A percentile compares a stretch with the other conserved stretches of the same genome.
Conservation (phyloP, 257 asterid genomes). For the Scutellaria galericulata region DNA sequence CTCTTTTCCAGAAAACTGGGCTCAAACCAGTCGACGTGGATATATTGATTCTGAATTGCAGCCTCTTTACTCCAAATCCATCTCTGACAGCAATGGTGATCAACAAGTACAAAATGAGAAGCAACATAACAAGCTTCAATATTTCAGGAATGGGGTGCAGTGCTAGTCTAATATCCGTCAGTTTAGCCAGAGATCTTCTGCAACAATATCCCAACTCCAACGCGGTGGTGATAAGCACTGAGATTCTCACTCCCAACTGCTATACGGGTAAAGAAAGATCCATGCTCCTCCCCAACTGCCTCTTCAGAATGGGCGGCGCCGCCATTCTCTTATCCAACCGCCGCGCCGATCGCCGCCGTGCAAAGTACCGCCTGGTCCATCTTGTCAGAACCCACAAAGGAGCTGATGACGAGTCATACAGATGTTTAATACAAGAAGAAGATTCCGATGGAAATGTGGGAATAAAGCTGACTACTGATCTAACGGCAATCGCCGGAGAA, state of each 20-base stretch:
- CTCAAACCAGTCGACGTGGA: constrained; percentile 53
- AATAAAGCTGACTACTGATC: constrained; percentile 55
- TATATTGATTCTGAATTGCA: constrained; percentile 55
- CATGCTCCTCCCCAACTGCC: constrained; percentile 55
- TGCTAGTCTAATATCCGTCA: constrained; percentile 62
- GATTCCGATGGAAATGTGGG: constrained; percentile 60
- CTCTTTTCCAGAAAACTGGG: constrained; percentile 48
- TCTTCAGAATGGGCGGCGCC: constrained; percentile 55
- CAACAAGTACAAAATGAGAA: constrained; percentile 61
- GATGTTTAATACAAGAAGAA: constrained; percentile 59
- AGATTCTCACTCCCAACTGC: constrained; percentile 45
- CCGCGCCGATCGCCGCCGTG: constrained; percentile 43
- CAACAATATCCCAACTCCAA: constrained; percentile 53
- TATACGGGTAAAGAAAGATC: constrained; percentile 53
- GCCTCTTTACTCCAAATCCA: constrained; percentile 63
- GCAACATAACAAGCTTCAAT: constrained; percentile 60
- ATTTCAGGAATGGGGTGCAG: constrained; percentile 76
- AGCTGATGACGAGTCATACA: constrained; percentile 51
- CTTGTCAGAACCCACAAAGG: constrained; percentile 64
- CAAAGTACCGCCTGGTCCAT: constrained; percentile 55
- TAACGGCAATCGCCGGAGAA: constrained; percentile 63
- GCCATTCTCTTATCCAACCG: constrained; percentile 49
- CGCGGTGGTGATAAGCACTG: constrained; percentile 61
- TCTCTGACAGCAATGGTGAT: constrained; percentile 67
- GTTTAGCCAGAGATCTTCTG: constrained; percentile 57